phyloP scores from a whole-genome alignment of 805 yeast genomes.

The Metschnikowia similis region DNA sequence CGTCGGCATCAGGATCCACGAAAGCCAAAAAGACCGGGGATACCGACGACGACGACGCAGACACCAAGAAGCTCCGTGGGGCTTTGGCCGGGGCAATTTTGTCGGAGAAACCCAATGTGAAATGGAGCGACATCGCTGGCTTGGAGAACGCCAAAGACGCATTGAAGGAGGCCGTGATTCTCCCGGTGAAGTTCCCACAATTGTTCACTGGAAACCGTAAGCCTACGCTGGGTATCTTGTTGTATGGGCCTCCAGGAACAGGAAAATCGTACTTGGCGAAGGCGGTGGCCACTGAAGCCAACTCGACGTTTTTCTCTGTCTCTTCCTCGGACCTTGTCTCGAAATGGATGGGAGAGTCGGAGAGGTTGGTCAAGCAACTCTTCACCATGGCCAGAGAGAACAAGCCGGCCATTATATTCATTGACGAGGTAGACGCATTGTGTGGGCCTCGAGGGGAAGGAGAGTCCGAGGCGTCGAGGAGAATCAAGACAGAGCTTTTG shows the following conservation, averaged over 20 bases:
- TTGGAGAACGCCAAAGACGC: slow-evolving; percentile 94
- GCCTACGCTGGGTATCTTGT: slow-evolving; percentile 84
- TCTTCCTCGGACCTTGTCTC: slow-evolving; percentile 95
- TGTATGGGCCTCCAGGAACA: slow-evolving; percentile 80
- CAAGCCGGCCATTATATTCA: slow-evolving; percentile 92
- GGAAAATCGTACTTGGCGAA: slow-evolving; percentile 96
- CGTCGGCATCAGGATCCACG: slow-evolving; percentile 54
- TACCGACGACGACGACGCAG: slow-evolving; percentile 67
- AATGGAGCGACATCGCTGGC: slow-evolving; percentile 96
- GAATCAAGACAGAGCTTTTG: slow-evolving; percentile 91
- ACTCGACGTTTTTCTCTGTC: slow-evolving; percentile 93
- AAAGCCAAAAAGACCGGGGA: slow-evolving; percentile 51
- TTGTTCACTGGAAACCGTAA: slow-evolving; percentile 90
- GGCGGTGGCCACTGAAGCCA: slow-evolving; percentile 98
- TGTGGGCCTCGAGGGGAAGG: slow-evolving; percentile 99
- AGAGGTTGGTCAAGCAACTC: slow-evolving; percentile 89
- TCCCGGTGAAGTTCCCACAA: slow-evolving; percentile 96
- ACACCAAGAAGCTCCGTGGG: slow-evolving; percentile 82
- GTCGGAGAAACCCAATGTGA: slow-evolving; percentile 86
- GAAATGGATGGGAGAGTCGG: slow-evolving; percentile 99
- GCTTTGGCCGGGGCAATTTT: slow-evolving; percentile 90
- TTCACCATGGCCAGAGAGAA: slow-evolving; percentile 95
- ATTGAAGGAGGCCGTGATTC: slow-evolving; percentile 91
- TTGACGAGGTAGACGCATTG: slow-evolving; percentile 96
- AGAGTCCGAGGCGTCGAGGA: slow-evolving; percentile 91